Conservation (phyloP, 2,329 filamentous ascomycete genomes). For the Alternaria conjuncta region DNA sequence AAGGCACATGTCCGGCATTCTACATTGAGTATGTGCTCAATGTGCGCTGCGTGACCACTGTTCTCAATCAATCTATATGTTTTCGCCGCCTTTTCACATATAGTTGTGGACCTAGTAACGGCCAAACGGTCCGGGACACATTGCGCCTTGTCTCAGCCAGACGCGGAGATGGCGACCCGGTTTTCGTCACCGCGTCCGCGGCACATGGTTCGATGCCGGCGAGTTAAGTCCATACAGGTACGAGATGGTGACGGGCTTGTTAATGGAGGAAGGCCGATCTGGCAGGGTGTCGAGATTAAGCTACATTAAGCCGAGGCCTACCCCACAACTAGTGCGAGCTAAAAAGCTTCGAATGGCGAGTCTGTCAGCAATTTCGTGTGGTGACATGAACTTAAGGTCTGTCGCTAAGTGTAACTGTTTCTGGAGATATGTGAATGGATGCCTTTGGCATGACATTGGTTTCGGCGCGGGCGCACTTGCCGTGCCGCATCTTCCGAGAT, state of each 20-base stretch:
- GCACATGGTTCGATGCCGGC: conserved; percentile 5
- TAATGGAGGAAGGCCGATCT: background rate
- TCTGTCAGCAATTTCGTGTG: background rate
- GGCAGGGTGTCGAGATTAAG: conserved; percentile 16
- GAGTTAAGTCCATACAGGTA: background rate
- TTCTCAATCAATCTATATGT: conserved; percentile 46
- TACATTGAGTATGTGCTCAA: conserved; percentile 8
- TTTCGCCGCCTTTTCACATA: conserved; percentile 37
- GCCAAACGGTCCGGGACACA: conserved; percentile 42
- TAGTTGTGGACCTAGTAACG: conserved; percentile 35
- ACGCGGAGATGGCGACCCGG: conserved; percentile 5
- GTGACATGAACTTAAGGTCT: background rate
- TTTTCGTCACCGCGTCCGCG: conserved; percentile 1
- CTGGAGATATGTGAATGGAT: background rate
- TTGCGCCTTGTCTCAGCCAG: conserved; percentile 7
- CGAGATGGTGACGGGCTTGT: background rate
- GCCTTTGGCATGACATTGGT: background rate
- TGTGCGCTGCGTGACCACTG: conserved; percentile 29
- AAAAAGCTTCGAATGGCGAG: conserved; percentile 1
- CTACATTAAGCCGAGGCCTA: conserved; percentile 19
- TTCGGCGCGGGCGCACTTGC: background rate
- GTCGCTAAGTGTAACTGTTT: background rate
- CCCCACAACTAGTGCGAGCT: conserved; percentile 9
- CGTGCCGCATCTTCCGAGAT: background rate
- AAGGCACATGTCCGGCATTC: conserved; percentile 22